Conservation (phyloP, 1,284 basidiomycete genomes). For the Ceratobasidium sp. region DNA sequence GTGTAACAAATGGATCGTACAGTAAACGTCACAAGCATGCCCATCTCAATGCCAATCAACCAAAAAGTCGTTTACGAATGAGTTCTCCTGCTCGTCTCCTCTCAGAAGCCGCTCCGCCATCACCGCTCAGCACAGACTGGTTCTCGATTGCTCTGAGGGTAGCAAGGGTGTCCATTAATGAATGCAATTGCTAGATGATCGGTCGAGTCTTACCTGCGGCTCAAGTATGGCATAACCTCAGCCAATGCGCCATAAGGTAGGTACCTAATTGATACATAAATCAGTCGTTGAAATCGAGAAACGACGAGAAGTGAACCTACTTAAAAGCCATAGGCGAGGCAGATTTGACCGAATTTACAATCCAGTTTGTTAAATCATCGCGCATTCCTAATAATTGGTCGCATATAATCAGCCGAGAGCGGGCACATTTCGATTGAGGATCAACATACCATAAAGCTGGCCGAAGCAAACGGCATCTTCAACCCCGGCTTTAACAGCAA, state of each 20-base stretch:
- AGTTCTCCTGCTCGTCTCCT: constrained; percentile 65
- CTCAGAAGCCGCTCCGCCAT: constrained; percentile 69
- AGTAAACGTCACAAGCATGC: neutral
- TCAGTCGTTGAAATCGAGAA: constrained; percentile 26
- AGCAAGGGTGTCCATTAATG: constrained; percentile 55
- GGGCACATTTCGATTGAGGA: neutral
- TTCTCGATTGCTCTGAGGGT: constrained; percentile 84
- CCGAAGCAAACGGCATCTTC: constrained; percentile 65
- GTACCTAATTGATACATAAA: constrained; percentile 61
- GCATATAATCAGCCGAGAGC: constrained; percentile 18
- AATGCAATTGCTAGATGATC: neutral
- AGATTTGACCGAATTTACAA: constrained; percentile 70
- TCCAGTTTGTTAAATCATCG: constrained; percentile 79
- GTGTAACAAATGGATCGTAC: neutral
- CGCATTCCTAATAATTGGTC: constrained; percentile 74
- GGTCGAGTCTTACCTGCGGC: constrained; percentile 17
- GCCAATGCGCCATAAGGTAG: constrained; percentile 86
- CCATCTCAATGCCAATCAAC: constrained; percentile 45
- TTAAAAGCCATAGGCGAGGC: constrained; percentile 81
- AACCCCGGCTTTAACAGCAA: constrained; percentile 18
- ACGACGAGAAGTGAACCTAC: constrained; percentile 57
- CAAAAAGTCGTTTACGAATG: constrained; percentile 65
- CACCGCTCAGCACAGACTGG: constrained; percentile 70
- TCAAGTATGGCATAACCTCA: constrained; percentile 77
- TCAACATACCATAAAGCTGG: constrained; percentile 83